These are phyloP conservation scores for Oryza coarctata DNA, from an alignment of 176 grass and related monocot genomes.

Conservation along the genomic window DNA sequence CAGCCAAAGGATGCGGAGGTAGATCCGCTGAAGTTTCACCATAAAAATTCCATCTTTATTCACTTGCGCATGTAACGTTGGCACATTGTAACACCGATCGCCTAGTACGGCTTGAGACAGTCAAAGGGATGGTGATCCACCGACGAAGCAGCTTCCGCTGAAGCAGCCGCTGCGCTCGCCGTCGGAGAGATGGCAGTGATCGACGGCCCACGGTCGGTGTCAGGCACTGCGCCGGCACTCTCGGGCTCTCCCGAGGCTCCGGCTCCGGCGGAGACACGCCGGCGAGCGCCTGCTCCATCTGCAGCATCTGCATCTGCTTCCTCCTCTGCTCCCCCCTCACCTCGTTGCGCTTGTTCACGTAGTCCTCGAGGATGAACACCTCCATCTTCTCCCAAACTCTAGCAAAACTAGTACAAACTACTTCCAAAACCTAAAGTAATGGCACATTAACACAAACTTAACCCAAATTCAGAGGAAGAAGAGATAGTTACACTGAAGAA, in stretches of 20 bases:
- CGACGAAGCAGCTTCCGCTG: background rate
- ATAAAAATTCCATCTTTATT: constrained; percentile 18
- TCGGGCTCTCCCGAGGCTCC: constrained; percentile 6
- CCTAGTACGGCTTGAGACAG: constrained; percentile 66
- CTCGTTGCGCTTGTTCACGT: constrained; percentile 56
- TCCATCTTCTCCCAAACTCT: constrained; percentile 43
- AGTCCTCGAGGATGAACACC: constrained; percentile 73
- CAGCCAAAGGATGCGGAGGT: too few relatives aligned
- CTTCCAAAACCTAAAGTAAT: background rate
- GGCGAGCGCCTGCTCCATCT: constrained; percentile 13
- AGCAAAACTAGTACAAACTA: background rate
- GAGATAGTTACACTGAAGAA: background rate
- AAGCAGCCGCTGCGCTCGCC: background rate
- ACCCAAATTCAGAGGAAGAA: background rate
- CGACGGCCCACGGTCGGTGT: constrained; percentile 1
- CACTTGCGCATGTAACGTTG: background rate
- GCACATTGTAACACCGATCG: background rate
- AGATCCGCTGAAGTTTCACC: background rate
- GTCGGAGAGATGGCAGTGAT: background rate
- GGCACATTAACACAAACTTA: background rate
- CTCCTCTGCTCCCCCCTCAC: constrained; percentile 46
- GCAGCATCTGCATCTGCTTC: constrained; percentile 43
- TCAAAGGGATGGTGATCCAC: constrained; percentile 46
- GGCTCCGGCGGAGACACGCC: constrained; percentile 1
- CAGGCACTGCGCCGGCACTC: constrained; percentile 7